These are phyloP conservation scores for Onygena corvina DNA, from an alignment of 2,329 filamentous ascomycete genomes.

Conservation along the genomic window DNA sequence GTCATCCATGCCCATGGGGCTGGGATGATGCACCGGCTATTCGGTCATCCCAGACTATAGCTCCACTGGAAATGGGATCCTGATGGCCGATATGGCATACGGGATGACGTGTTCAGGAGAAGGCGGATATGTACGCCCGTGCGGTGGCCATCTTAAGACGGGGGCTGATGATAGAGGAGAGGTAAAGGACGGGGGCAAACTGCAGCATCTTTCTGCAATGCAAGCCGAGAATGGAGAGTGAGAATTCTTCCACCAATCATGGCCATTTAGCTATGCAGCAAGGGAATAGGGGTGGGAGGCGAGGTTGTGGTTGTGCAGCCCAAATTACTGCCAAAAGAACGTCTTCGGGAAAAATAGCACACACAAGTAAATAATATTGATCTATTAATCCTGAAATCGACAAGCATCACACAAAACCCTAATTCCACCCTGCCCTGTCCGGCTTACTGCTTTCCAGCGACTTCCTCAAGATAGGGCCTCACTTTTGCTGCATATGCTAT, in stretches of 20 bases:
- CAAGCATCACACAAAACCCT: neutral
- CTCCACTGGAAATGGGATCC: neutral
- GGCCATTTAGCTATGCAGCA: slow-evolving; percentile 3
- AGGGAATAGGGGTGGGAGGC: slow-evolving; percentile 3
- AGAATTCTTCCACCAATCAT: neutral
- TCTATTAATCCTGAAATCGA: neutral
- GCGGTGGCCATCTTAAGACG: neutral
- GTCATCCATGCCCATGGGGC: slow-evolving; percentile 5
- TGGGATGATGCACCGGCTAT: slow-evolving; percentile 1
- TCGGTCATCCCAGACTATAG: neutral
- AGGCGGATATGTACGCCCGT: neutral
- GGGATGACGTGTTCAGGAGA: slow-evolving; percentile 6
- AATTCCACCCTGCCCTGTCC: neutral
- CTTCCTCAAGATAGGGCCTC: neutral
- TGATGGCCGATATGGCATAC: neutral
- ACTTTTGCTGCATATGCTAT: neutral
- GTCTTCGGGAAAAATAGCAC: neutral
- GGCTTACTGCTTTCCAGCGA: no score
- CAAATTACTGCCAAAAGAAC: neutral
- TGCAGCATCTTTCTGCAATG: neutral
- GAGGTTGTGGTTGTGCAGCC: neutral
- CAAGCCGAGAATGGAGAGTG: neutral
- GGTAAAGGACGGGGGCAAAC: neutral
- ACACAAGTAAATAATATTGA: slow-evolving; percentile 2
- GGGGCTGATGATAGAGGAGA: neutral